Conservation (phyloP, 2,329 filamentous ascomycete genomes). For the Penicillium sp. region DNA sequence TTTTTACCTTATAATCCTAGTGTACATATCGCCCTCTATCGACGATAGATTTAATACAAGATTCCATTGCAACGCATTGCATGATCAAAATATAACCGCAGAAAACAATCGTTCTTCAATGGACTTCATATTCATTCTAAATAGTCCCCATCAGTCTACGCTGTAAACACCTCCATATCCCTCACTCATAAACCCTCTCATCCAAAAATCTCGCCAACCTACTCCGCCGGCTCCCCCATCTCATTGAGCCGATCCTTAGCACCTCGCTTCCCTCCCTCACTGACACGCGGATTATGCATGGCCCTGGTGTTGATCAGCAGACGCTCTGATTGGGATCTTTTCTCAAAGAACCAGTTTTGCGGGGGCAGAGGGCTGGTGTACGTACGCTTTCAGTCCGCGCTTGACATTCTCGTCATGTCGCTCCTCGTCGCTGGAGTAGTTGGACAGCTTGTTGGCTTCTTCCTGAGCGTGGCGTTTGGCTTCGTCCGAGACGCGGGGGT, state of each 20-base stretch:
- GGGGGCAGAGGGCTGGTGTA: not conserved
- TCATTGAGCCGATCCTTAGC: slow-evolving; percentile 14
- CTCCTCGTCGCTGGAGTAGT: slow-evolving; percentile 13
- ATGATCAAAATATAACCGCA: too few relatives aligned
- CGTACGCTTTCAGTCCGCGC: slow-evolving; percentile 29
- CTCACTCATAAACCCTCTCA: too few relatives aligned
- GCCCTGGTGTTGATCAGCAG: slow-evolving; percentile 17
- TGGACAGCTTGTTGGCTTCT: slow-evolving; percentile 17
- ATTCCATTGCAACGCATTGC: too few relatives aligned
- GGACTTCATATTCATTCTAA: too few relatives aligned
- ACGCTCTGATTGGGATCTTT: not conserved
- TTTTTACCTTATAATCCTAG: too few relatives aligned
- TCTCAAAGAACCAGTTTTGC: not conserved
- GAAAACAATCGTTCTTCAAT: too few relatives aligned
- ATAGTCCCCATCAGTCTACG: too few relatives aligned
- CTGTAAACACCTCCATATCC: not conserved
- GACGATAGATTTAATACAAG: too few relatives aligned
- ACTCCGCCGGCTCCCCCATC: slow-evolving; percentile 17
- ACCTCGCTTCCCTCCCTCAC: slow-evolving; percentile 10
- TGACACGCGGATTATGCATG: slow-evolving; percentile 23
- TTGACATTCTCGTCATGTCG: slow-evolving; percentile 22
- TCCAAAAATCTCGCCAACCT: not conserved
- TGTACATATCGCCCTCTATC: too few relatives aligned
- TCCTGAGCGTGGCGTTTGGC: slow-evolving; percentile 22
- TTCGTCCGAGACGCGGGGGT: slow-evolving; percentile 19